Evolutionary conservation across 345 rosid species (phyloP), one percentile per base, ranked within the genome.

Genomic region (Adansonia digitata): DNA sequence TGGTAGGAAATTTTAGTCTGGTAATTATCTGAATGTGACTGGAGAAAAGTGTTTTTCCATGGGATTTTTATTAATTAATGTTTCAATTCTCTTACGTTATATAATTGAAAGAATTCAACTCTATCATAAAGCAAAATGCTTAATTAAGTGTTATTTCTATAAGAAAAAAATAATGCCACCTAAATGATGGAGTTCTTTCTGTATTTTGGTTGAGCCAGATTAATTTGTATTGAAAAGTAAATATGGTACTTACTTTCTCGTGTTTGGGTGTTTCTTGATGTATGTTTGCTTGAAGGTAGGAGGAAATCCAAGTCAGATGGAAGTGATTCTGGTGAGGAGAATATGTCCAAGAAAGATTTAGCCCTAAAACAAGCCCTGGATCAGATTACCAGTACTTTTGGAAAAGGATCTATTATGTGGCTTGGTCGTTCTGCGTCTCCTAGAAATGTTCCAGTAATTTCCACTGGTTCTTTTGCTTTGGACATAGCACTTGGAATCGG

Each of bases 321-420:
- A 77, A 88, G 92, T 53, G 97, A 88, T 35, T 89, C 94, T 3
- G 46, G 78, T 56, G 99, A 84, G 13, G 99, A 93, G 62, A 89
- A 84, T 74, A 35, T 89, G 94, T 86, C 99, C 1, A 86, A 88
- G 82, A 96, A 89, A 81, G 98, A 93, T 72, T 71, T 93, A 79
- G 98, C 98, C 26, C 79, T 96, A 27, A 88, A 96, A 62, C 97
- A 90, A 73, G 99, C 98, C n/a, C 76, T 96, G 77, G 97, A 92
- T 81, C 97, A 93, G 82, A 93, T 96, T 22, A 93, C 94, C 1
- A 85, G 83, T 43, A 64, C 92, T 2, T 93, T 88, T 78, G 98
- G 98, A 46, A 93, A 93, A 84, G 99, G 99, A 1, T 83, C 98
- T 2, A 90, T 93, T 17, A 93, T 93, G 71, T 66, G 71, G 71